Percentiles rank a stretch among this genome's conserved stretches.
Evolutionary conservation across 371 early-diverging fungal genomes (phyloP).

Genomic region (Nematocida minor): DNA sequence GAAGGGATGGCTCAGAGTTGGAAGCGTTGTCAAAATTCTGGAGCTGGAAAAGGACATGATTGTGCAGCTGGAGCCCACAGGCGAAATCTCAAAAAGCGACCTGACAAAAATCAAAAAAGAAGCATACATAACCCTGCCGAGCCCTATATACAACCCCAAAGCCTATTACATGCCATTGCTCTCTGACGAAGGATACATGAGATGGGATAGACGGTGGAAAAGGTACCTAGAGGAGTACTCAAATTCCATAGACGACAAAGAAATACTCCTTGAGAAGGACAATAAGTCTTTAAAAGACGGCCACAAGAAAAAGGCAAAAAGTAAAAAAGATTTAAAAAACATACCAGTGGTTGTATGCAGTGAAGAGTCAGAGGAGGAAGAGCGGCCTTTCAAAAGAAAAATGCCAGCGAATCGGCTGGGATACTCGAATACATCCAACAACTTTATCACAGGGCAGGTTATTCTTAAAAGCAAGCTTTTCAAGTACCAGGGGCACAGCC

Average conservation of each 20-base stretch:
- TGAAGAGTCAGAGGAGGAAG: neutral
- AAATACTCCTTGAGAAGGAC: neutral
- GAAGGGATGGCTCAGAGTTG: slow-evolving; percentile 43
- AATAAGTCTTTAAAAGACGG: neutral
- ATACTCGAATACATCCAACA: slow-evolving; percentile 19
- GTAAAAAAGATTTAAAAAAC: neutral
- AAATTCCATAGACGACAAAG: neutral
- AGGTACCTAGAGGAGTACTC: neutral
- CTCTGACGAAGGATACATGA: slow-evolving; percentile 27
- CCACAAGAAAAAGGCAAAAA: no score
- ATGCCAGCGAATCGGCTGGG: neutral
- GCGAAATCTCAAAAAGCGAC: neutral
- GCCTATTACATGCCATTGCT: slow-evolving; percentile 36
- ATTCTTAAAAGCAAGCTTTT: slow-evolving; percentile 44
- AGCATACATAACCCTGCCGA: neutral
- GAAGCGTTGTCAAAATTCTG: neutral
- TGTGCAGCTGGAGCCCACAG: neutral
- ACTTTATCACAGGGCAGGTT: slow-evolving; percentile 11
- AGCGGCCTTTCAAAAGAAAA: neutral
- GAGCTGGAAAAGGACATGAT: slow-evolving; percentile 30
- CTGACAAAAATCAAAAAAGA: slow-evolving; percentile 18
- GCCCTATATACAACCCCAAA: slow-evolving; percentile 19
- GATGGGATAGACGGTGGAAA: slow-evolving; percentile 35
- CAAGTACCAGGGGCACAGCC: neutral
- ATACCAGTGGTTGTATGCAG: neutral